phyloP scores from a whole-genome alignment of 2,329 filamentous ascomycete species.

The Colletotrichum plurivorum region DNA sequence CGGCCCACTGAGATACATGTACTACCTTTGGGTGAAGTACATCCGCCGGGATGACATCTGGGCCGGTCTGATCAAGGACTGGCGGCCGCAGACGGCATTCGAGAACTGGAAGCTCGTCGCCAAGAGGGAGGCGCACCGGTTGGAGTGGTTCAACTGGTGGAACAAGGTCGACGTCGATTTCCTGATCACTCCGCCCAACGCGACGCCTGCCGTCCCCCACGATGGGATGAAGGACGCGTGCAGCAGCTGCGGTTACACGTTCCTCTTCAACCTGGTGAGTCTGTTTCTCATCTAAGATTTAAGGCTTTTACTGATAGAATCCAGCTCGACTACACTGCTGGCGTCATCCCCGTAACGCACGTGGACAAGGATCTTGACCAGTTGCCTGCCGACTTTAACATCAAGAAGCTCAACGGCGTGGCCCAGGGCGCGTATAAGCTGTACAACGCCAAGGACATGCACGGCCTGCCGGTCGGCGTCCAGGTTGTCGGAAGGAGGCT shows the following conservation, averaged over 20 bases:
- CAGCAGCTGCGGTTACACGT: constrained; percentile 92
- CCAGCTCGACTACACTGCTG: constrained; percentile 86
- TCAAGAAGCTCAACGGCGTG: constrained; percentile 81
- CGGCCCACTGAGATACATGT: constrained; percentile 82
- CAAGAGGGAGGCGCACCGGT: constrained; percentile 83
- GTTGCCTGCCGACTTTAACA: constrained; percentile 72
- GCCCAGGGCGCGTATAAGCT: constrained; percentile 87
- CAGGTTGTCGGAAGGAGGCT: constrained; percentile 85
- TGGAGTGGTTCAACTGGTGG: constrained; percentile 90
- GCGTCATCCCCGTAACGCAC: constrained; percentile 87
- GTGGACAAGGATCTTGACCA: constrained; percentile 80
- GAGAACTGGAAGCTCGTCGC: constrained; percentile 88
- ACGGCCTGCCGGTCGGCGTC: constrained; percentile 87
- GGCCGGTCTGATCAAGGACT: constrained; percentile 82
- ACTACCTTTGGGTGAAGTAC: constrained; percentile 92
- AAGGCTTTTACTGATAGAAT: constrained; percentile 24
- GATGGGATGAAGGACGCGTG: constrained; percentile 88
- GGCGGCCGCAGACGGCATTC: constrained; percentile 79
- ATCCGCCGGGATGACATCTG: constrained; percentile 81
- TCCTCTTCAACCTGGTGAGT: constrained; percentile 88
- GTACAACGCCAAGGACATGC: constrained; percentile 87
- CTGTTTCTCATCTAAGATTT: constrained; percentile 18
- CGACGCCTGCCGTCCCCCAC: constrained; percentile 90
- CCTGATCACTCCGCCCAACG: constrained; percentile 87
- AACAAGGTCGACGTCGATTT: constrained; percentile 80